Percentiles rank a stretch among this genome's conserved stretches.
These are phyloP conservation scores for Strigomonas culicis DNA, from an alignment of 208 protist species.

Conservation along the genomic window DNA sequence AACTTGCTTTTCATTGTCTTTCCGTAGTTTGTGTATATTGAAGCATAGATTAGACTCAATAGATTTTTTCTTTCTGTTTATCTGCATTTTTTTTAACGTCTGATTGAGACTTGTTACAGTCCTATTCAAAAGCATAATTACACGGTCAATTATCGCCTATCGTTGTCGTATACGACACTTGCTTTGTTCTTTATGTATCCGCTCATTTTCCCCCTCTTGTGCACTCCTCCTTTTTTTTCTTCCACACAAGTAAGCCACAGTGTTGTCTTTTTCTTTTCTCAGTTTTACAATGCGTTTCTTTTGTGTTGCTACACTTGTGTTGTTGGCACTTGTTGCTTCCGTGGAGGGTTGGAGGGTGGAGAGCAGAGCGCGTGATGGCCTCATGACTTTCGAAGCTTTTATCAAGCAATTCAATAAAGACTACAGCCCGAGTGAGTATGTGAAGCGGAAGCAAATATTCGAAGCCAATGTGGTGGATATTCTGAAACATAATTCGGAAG, in stretches of 20 bases:
- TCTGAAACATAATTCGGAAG: constrained; percentile 23
- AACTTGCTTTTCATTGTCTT: constrained; percentile 1
- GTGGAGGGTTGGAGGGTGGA: neutral
- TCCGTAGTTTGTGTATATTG: constrained; percentile 3
- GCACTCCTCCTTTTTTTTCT: constrained; percentile 2
- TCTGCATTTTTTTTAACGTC: no score
- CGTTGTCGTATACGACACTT: no score
- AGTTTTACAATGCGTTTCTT: constrained; percentile 7
- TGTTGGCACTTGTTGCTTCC: neutral
- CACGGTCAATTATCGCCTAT: no score
- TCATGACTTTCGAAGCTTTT: constrained; percentile 15
- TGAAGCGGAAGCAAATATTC: constrained; percentile 30
- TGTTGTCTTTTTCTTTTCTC: constrained; percentile 2
- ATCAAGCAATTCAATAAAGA: constrained; percentile 30
- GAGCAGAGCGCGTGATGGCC: neutral
- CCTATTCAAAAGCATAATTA: no score
- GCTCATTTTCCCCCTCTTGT: no score
- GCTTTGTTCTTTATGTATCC: constrained; percentile 5
- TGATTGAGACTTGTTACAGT: no score
- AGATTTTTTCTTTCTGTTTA: neutral
- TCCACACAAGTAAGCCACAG: neutral
- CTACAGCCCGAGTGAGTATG: constrained; percentile 34
- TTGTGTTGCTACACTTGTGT: constrained; percentile 1
- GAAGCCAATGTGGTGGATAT: constrained; percentile 25
- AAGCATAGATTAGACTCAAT: neutral